Base-by-base conservation (phyloP, 140 eudicot species). In the Senecio squalidus region DNA sequence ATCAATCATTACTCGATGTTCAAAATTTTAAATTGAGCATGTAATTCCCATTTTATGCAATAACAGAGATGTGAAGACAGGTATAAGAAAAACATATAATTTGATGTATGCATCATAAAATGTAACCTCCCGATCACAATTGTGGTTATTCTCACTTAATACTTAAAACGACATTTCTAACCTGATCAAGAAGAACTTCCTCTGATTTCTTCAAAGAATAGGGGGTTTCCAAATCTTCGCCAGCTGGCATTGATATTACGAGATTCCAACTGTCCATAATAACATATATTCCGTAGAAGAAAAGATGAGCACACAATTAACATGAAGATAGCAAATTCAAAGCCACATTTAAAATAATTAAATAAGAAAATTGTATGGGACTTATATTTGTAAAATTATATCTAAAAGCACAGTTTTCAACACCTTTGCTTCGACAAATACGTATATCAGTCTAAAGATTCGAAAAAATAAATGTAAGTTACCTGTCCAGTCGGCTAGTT, bases 131-230 rank as follows among this genome's bases (percentile, higher is more conserved):
- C n/a, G 27, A 43, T 18, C 27, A 55, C 27, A 18, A 10, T n/a
- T n/a, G n/a, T n/a, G n/a, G n/a, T n/a, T n/a, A n/a, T n/a, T n/a
- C n/a, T n/a, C n/a, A n/a, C n/a, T n/a, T n/a, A n/a, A n/a, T n/a
- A n/a, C n/a, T n/a, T n/a, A n/a, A n/a, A n/a, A 9, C 68, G 52
- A 47, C 44, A 14, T 10, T 74, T 36, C 58, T 31, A 31, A 91
- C 98, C 96, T 78, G 86, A 77, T 86, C 96, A 45, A 74, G 81
- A 78, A 84, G 45, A 56, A 69, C 62, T 44, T 81, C 91, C 60
- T 83, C 98, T 36, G 79, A 46, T 54, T 26, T 61, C 80, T 83
- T 86, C 72, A 91, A 69, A 41, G 94, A 76, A 75, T 85, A 48
- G 23, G 98, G 88, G 26, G 75, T 52, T 4, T 76, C 77, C 88